phyloP scores from a whole-genome alignment of 768 basidiomycete species.

The Gloeophyllum trabeum region DNA sequence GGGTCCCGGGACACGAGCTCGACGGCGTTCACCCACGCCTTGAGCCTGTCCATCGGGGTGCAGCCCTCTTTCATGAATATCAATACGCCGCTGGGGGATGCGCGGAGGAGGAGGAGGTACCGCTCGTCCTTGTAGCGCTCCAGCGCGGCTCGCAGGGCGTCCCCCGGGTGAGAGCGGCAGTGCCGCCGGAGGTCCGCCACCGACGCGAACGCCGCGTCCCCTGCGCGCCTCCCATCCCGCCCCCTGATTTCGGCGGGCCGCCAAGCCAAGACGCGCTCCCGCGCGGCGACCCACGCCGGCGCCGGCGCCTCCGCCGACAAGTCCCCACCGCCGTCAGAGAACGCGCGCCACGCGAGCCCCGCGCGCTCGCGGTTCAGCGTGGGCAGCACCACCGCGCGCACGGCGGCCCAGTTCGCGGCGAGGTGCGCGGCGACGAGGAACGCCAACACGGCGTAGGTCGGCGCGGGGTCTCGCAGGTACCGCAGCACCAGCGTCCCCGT shows the following conservation, averaged over 20 bases:
- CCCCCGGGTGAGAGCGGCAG: no score
- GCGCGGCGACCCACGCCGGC: slow-evolving; percentile 26
- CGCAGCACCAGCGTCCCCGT: slow-evolving; percentile 50
- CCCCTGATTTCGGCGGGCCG: slow-evolving; percentile 27
- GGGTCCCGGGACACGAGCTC: slow-evolving; percentile 13
- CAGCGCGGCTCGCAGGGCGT: background rate
- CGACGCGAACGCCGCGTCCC: background rate
- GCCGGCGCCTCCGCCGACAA: slow-evolving; percentile 10
- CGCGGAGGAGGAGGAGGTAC: background rate
- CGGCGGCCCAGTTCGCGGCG: slow-evolving; percentile 45
- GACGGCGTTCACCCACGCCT: slow-evolving; percentile 4
- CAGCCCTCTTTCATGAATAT: background rate
- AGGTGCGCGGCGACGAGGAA: slow-evolving; percentile 44
- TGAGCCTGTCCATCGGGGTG: background rate
- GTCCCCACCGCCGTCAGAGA: slow-evolving; percentile 13
- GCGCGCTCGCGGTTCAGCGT: slow-evolving; percentile 52
- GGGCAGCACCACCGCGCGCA: slow-evolving; percentile 44
- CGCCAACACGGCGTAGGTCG: slow-evolving; percentile 41
- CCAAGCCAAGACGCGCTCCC: slow-evolving; percentile 33
- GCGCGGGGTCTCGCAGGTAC: slow-evolving; percentile 31
- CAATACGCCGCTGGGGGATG: background rate
- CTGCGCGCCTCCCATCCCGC: background rate
- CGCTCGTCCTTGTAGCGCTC: background rate
- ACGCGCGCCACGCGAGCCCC: slow-evolving; percentile 38
- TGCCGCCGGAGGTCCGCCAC: no score